Percentiles rank a stretch among this genome's conserved stretches.
phyloP scores from a whole-genome alignment of 768 basidiomycete genomes.

The Amanita exitialis region DNA sequence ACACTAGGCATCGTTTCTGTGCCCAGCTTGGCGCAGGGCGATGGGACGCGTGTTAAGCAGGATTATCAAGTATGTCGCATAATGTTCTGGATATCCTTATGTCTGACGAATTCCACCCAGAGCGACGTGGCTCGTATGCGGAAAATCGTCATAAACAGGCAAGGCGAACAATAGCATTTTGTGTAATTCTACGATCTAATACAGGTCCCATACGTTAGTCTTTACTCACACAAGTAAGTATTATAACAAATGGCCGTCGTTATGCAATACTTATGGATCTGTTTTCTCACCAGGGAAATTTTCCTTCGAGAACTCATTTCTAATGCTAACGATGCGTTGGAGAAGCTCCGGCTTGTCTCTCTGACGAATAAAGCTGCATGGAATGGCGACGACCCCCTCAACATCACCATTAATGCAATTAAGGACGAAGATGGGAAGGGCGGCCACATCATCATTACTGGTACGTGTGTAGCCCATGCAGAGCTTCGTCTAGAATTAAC shows the following conservation, averaged over 20 bases:
- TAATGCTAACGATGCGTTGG: conserved; percentile 94
- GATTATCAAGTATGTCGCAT: conserved; percentile 52
- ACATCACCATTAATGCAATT: conserved; percentile 81
- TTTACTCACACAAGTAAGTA: conserved; percentile 71
- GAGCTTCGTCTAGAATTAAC: not conserved
- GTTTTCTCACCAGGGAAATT: conserved; percentile 42
- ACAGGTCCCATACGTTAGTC: conserved; percentile 27
- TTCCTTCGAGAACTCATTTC: conserved; percentile 88
- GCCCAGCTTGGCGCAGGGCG: conserved; percentile 40
- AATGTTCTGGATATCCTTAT: not conserved
- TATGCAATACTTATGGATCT: conserved; percentile 4
- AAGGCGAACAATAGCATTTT: conserved; percentile 9
- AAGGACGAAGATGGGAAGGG: conserved; percentile 57
- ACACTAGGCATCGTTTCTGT: conserved; percentile 33
- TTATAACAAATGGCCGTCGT: not conserved
- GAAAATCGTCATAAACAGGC: conserved; percentile 90
- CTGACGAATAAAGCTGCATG: conserved; percentile 69
- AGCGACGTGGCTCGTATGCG: conserved; percentile 90
- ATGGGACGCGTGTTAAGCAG: conserved; percentile 43
- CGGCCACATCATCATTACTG: conserved; percentile 68
- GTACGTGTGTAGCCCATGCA: conserved; percentile 24
- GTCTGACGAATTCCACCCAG: conserved; percentile 24
- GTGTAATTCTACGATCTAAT: conserved; percentile 1
- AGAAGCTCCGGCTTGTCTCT: conserved; percentile 82
- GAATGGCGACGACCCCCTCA: conserved; percentile 63